These are phyloP conservation scores for Keithomyces neogunnii DNA, from an alignment of 2,329 filamentous ascomycete species.

Conservation along the genomic window DNA sequence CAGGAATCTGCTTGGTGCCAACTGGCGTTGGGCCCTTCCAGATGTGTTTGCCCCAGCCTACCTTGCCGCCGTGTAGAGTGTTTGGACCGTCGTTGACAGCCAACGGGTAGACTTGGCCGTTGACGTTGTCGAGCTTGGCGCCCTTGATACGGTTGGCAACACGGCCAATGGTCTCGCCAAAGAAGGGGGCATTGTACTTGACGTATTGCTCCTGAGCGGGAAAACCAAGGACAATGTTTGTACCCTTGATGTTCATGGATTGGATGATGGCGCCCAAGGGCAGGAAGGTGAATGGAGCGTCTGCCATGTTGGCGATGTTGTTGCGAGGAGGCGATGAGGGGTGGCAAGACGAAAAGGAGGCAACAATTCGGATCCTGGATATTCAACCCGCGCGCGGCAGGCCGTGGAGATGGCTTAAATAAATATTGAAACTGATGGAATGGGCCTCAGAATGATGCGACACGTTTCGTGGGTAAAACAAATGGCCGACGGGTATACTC, in stretches of 20 bases:
- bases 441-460: neutral
- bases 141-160: slow-evolving; percentile 72
- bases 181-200: slow-evolving; percentile 68
- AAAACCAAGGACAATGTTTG: slow-evolving; percentile 87
- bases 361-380: neutral
- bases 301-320: slow-evolving; percentile 24
- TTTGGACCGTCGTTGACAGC: slow-evolving; percentile 71
- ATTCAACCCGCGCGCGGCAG: neutral
- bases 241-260: slow-evolving; percentile 65
- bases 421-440: neutral
- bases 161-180: slow-evolving; percentile 88
- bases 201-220: slow-evolving; percentile 66
- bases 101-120: slow-evolving; percentile 61
- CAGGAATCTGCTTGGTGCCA: slow-evolving; percentile 39
- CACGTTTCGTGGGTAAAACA: neutral
- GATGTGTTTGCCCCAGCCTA: slow-evolving; percentile 74
- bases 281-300: slow-evolving; percentile 55
- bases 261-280: slow-evolving; percentile 75
- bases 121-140: slow-evolving; percentile 64
- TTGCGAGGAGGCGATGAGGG: neutral
- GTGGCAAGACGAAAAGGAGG: neutral
- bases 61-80: slow-evolving; percentile 61
- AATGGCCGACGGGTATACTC: neutral
- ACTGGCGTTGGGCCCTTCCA: slow-evolving; percentile 65
- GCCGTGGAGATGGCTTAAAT: neutral